These are phyloP conservation scores for Ustanciosporium gigantosporum DNA, from an alignment of 1,284 basidiomycete species.

Conservation along the genomic window DNA sequence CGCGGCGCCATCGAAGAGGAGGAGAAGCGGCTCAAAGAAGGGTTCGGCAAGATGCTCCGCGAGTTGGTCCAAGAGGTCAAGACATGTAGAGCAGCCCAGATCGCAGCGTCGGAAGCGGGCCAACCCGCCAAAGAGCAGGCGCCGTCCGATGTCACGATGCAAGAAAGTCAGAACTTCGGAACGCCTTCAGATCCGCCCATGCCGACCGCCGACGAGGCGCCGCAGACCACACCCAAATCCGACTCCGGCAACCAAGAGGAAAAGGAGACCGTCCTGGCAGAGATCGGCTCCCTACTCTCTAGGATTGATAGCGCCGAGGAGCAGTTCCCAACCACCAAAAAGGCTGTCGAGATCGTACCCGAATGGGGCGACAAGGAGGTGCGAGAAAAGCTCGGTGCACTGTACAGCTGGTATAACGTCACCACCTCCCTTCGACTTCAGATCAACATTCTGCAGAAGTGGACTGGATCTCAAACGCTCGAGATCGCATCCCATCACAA, in stretches of 20 bases:
- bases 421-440: conserved; percentile 49
- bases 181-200: no score
- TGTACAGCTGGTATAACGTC: conserved; percentile 58
- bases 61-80: conserved; percentile 80
- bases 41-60: conserved; percentile 78
- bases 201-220: background rate
- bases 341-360: conserved; percentile 47
- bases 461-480: conserved; percentile 54
- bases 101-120: conserved; percentile 20
- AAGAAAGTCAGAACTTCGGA: no score
- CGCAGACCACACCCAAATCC: background rate
- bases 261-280: conserved; percentile 30
- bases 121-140: conserved; percentile 3
- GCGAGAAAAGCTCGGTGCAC: conserved; percentile 49
- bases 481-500: conserved; percentile 31
- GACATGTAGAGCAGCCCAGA: conserved; percentile 68
- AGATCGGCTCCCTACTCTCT: conserved; percentile 44
- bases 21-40: conserved; percentile 77
- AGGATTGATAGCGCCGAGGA: conserved; percentile 53
- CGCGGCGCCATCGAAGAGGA: conserved; percentile 78
- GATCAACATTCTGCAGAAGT: conserved; percentile 51
- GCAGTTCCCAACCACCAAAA: conserved; percentile 54
- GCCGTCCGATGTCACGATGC: no score
- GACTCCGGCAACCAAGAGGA: background rate
- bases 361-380: conserved; percentile 47